Conservation (phyloP, 208 protist genomes). For the Trypanosoma rangeli region DNA sequence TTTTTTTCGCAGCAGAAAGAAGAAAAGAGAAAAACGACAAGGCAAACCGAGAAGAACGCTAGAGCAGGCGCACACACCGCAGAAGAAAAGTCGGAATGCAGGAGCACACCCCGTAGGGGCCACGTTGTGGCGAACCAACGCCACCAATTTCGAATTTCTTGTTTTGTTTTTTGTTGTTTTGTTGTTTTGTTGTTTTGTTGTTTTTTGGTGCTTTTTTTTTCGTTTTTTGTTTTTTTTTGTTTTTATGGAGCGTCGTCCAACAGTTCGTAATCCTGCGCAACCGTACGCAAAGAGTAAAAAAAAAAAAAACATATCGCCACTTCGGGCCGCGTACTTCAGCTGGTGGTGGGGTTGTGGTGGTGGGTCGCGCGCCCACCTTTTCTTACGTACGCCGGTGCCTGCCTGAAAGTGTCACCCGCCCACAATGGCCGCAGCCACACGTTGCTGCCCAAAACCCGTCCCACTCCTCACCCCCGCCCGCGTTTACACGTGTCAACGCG, state of each 20-base stretch:
- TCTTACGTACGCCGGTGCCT: not conserved
- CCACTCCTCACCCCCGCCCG: too few species aligned
- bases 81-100: too few species aligned
- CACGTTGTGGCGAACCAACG: too few species aligned
- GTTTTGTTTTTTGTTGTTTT: not conserved
- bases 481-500: too few species aligned
- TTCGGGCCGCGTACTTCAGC: not conserved
- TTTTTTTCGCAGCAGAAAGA: too few species aligned
- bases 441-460: too few species aligned
- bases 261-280: not conserved
- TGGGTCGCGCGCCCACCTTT: not conserved
- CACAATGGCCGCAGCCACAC: not conserved
- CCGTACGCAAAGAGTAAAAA: not conserved
- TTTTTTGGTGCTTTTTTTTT: too few species aligned
- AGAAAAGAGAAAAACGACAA: too few species aligned
- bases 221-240: not conserved
- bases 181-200: not conserved
- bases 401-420: not conserved
- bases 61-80: too few species aligned
- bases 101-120: too few species aligned
- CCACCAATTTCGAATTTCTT: too few species aligned
- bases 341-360: not conserved
- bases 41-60: too few species aligned
- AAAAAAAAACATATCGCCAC: not conserved
- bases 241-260: not conserved